phyloP scores from a whole-genome alignment of 1,284 basidiomycete genomes.

The Sutorius eximius region DNA sequence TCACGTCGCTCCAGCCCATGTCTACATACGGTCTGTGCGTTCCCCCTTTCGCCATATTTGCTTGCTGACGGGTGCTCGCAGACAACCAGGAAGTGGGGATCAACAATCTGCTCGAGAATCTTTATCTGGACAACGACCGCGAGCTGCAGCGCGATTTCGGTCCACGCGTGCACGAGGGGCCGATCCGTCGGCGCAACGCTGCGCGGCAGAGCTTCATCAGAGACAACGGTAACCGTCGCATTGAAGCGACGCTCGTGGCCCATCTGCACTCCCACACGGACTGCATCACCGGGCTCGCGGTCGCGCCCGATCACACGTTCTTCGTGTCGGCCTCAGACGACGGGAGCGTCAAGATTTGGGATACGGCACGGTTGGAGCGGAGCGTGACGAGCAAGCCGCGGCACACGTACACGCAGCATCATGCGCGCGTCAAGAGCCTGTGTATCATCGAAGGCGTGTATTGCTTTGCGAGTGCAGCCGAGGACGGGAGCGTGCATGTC shows the following conservation, averaged over 20 bases:
- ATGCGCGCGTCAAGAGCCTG: slow-evolving; percentile 76
- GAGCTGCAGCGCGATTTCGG: slow-evolving; percentile 89
- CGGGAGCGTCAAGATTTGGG: slow-evolving; percentile 83
- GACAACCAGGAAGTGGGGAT: slow-evolving; percentile 88
- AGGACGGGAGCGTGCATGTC: slow-evolving; percentile 84
- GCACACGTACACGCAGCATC: slow-evolving; percentile 76
- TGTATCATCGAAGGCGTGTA: slow-evolving; percentile 83
- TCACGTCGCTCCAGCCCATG: slow-evolving; percentile 54
- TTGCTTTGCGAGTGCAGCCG: slow-evolving; percentile 86
- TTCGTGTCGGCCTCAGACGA: slow-evolving; percentile 91
- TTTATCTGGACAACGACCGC: slow-evolving; percentile 84
- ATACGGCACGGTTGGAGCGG: slow-evolving; percentile 75
- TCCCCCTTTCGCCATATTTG: background rate
- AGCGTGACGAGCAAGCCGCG: slow-evolving; percentile 74
- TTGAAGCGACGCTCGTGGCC: slow-evolving; percentile 78
- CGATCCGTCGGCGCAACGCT: slow-evolving; percentile 71
- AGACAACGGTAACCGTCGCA: slow-evolving; percentile 42
- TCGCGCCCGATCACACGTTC: slow-evolving; percentile 93
- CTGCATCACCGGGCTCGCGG: slow-evolving; percentile 77
- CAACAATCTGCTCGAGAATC: slow-evolving; percentile 80
- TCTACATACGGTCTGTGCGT: slow-evolving; percentile 66
- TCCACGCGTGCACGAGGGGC: slow-evolving; percentile 78
- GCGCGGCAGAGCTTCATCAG: slow-evolving; percentile 64
- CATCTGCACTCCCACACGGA: slow-evolving; percentile 86
- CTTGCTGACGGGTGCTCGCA: slow-evolving; percentile 28